A percentile compares a stretch with the other conserved stretches of the same genome.
Conservation (phyloP, 768 basidiomycete genomes). For the Rhizopogon salebrosus region DNA sequence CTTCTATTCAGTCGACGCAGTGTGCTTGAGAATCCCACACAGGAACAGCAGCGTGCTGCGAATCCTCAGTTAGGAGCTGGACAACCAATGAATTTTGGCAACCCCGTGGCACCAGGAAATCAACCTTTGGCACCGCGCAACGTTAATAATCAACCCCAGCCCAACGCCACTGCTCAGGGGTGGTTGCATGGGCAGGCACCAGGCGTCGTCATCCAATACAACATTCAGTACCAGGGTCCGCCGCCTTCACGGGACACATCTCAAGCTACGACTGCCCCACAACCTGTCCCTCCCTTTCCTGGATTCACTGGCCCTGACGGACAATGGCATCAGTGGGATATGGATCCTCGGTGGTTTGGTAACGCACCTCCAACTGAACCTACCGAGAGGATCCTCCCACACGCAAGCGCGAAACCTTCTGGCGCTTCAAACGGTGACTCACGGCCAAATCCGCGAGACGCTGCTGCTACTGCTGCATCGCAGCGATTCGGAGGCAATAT, state of each 20-base stretch:
- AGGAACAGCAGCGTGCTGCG: slow-evolving; percentile 26
- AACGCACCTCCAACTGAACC: slow-evolving; percentile 5
- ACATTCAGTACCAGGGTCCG: slow-evolving; percentile 50
- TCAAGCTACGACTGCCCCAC: slow-evolving; percentile 25
- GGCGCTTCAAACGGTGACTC: background rate
- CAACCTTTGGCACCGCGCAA: slow-evolving; percentile 33
- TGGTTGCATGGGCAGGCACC: slow-evolving; percentile 33
- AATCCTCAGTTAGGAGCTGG: slow-evolving; percentile 25
- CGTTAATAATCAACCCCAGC: slow-evolving; percentile 36
- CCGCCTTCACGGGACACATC: slow-evolving; percentile 9
- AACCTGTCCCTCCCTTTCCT: slow-evolving; percentile 48
- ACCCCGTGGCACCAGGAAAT: slow-evolving; percentile 16
- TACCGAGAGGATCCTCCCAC: background rate
- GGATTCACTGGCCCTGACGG: slow-evolving; percentile 64
- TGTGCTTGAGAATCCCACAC: slow-evolving; percentile 52
- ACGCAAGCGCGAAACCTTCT: slow-evolving; percentile 1
- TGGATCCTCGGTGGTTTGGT: slow-evolving; percentile 27
- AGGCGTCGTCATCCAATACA: slow-evolving; percentile 57
- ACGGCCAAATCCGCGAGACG: slow-evolving; percentile 36
- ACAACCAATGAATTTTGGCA: slow-evolving; percentile 25
- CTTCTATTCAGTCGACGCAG: slow-evolving; percentile 56
- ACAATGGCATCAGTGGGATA: slow-evolving; percentile 63
- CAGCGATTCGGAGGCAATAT: slow-evolving; percentile 33
- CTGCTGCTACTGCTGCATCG: slow-evolving; percentile 66
- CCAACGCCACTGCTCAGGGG: slow-evolving; percentile 27